These are phyloP conservation scores for Penicillium simplicissimum DNA, from an alignment of 495 filamentous ascomycete species.

Conservation along the genomic window DNA sequence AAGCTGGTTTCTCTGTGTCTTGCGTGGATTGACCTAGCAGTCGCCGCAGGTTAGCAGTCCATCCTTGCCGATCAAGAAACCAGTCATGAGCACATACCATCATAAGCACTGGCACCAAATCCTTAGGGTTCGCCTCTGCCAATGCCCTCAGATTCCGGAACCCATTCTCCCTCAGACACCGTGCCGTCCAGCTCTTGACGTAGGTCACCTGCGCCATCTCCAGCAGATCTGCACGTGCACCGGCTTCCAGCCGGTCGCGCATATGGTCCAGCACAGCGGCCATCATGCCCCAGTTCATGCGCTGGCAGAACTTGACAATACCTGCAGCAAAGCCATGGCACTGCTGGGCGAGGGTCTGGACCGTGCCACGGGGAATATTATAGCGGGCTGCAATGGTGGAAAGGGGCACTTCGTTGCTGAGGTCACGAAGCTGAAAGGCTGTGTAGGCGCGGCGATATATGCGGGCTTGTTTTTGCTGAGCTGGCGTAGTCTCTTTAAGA, in stretches of 20 bases:
- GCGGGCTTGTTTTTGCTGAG: conserved; percentile 59
- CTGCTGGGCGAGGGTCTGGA: conserved; percentile 72
- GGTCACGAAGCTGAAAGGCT: conserved; percentile 76
- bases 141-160: conserved; percentile 66
- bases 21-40: conserved; percentile 47
- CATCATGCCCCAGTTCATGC: conserved; percentile 73
- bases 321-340: conserved; percentile 79
- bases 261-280: conserved; percentile 78
- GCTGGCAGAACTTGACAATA: conserved; percentile 73
- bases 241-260: conserved; percentile 70
- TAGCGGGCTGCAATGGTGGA: conserved; percentile 70
- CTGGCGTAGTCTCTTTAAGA: conserved; percentile 62
- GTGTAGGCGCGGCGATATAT: conserved; percentile 79
- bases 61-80: background rate
- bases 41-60: background rate
- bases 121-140: conserved; percentile 66
- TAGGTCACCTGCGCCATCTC: conserved; percentile 73
- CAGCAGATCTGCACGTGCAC: conserved; percentile 71
- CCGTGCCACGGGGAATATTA: conserved; percentile 64
- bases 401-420: conserved; percentile 78
- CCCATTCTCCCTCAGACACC: conserved; percentile 77
- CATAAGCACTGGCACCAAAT: conserved; percentile 68
- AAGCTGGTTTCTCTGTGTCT: conserved; percentile 57
- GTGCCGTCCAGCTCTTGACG: conserved; percentile 76
- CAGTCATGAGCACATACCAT: conserved; percentile 46